Conservation (phyloP, 257 asterid species). For the Lycium ferocissimum region DNA sequence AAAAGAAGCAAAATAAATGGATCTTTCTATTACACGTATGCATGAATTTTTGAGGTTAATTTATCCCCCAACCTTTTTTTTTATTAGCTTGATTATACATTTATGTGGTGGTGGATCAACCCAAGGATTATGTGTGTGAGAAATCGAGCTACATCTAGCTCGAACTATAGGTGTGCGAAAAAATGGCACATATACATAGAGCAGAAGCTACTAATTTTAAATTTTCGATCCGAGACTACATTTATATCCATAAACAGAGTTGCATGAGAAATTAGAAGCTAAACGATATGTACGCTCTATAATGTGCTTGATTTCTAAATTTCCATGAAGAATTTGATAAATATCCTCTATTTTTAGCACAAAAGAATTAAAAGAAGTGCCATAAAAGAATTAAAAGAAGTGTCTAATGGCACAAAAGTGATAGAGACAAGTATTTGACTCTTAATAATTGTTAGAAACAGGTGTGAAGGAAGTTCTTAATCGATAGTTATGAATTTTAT, state of each 20-base stretch:
- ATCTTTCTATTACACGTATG: background rate
- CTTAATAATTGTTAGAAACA: background rate
- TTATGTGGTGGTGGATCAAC: background rate
- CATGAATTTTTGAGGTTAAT: background rate
- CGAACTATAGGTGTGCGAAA: no score
- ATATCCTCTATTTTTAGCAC: no score
- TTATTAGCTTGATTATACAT: background rate
- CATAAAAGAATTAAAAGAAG: no score
- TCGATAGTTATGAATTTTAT: no score
- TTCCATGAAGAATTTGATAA: background rate
- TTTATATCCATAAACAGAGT: background rate
- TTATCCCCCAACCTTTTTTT: background rate
- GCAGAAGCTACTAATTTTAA: no score
- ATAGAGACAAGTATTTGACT: background rate
- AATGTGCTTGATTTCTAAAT: background rate
- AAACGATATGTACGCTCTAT: background rate
- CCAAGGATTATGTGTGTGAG: background rate
- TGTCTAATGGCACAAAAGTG: no score
- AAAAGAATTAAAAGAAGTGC: no score
- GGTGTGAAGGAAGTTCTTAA: background rate
- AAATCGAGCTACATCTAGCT: no score
- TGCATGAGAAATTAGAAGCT: background rate
- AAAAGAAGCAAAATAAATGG: conserved; percentile 10
- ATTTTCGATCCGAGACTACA: no score
- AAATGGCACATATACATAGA: no score